Evolutionary conservation across 176 grass and related monocot genomes (phyloP).

Genomic region (Carex parvula): DNA sequence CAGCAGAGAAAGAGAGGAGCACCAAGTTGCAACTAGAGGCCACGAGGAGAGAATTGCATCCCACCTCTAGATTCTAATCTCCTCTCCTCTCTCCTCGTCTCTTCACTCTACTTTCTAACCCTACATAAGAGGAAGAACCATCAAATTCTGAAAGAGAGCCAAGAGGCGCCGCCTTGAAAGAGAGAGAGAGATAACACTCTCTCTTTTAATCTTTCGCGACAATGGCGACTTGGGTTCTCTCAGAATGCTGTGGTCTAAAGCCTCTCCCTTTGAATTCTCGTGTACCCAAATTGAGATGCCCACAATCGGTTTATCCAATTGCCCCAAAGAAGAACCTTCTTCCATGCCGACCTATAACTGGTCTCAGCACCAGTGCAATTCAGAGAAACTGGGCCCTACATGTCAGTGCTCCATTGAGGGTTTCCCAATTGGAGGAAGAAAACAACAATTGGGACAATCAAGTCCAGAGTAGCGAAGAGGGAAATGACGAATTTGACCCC

Average conservation of each 20-base stretch:
- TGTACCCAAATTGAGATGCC: constrained; percentile 42
- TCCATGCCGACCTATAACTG: constrained; percentile 10
- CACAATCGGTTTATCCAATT: constrained; percentile 9
- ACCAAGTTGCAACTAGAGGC: constrained; percentile 31
- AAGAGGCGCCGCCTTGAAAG: neutral
- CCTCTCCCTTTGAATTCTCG: constrained; percentile 46
- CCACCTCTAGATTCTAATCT: constrained; percentile 33
- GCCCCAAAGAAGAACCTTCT: constrained; percentile 29
- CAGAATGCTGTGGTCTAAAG: constrained; percentile 55
- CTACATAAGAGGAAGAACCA: neutral
- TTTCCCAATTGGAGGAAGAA: constrained; percentile 21
- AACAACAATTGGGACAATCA: neutral
- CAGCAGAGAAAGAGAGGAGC: neutral
- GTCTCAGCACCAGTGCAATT: constrained; percentile 30
- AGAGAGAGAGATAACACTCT: neutral
- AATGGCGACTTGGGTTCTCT: constrained; percentile 66
- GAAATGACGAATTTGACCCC: constrained; percentile 47
- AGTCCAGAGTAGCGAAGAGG: neutral
- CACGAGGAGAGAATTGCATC: neutral
- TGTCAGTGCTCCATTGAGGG: constrained; percentile 56
- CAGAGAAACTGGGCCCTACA: constrained; percentile 72
- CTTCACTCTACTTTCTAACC: neutral
- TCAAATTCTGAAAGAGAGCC: neutral
- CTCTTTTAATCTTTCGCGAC: neutral
- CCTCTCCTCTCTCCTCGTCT: constrained; percentile 10